Evolutionary conservation across 2,329 filamentous ascomycete genomes (phyloP), one percentile per base, ranked within the genome.

Genomic region (Stylonectria norvegica): DNA sequence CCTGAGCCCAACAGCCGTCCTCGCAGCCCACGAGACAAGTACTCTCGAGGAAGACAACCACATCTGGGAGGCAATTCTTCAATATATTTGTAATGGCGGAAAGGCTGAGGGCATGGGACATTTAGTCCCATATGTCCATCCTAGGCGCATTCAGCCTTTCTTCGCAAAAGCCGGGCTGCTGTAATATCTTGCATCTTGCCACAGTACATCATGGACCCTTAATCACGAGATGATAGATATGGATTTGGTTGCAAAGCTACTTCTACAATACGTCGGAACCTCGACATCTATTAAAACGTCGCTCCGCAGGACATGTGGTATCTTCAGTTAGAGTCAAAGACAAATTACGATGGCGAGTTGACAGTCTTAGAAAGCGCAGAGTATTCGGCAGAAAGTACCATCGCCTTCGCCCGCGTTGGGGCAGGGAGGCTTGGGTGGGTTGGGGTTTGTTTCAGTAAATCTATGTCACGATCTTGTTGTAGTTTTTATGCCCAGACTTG

Each of bases 141-240:
- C 17, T 5, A 2, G 17, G 30, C 17, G 23, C 8, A 41, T 50
- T 3, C 39, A 43, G 34, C 43, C 47, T 14, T 56, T 55, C 47
- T 60, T 53, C 42, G 29, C 20, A 10, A 48, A 49, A 31, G 38
- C 48, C 22, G 53, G 48, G 17, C 42, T 61, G 23, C 47, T 41
- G 1, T 58, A 56, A 57, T 42, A 46, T 23, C 29, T 20, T 14
- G 54, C 47, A 10, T 43, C 35, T 2, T 56, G 53, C 40, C 32
- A 53, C 18, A 48, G 42, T 34, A 56, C 50, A n/a, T 45, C 47
- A 2, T 31, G 56, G 25, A 29, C 32, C 15, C 49, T 61, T 22
- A 58, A 56, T 35, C 20, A 15, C 16, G 33, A 35, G 9, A 49
- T 36, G 4, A 45, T 56, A 18, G 37, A 20, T 20, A 27, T 34